phyloP scores from a whole-genome alignment of 2,329 filamentous ascomycete species.

The Pseudogymnoascus sp. region DNA sequence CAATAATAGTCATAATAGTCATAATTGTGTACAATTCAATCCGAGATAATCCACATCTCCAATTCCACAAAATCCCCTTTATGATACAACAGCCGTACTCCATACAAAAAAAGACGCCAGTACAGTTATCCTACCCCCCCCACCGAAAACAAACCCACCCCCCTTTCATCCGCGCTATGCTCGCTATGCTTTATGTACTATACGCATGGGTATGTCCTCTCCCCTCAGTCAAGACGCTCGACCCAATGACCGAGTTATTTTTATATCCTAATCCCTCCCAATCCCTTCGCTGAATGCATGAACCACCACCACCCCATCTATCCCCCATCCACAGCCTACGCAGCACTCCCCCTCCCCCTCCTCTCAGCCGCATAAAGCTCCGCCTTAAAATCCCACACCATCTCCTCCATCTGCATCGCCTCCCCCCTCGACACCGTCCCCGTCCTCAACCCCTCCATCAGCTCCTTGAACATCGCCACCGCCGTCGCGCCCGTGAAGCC shows the following conservation, averaged over 20 bases:
- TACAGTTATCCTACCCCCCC: neutral
- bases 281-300: neutral
- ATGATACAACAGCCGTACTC: neutral
- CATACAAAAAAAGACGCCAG: neutral
- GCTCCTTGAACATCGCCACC: slow-evolving; percentile 45
- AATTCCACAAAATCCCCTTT: neutral
- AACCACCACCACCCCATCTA: no score
- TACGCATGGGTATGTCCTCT: neutral
- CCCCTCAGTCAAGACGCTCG: neutral
- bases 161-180: neutral
- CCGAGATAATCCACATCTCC: neutral
- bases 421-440: slow-evolving; percentile 58
- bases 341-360: slow-evolving; percentile 39
- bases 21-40: neutral
- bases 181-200: neutral
- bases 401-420: slow-evolving; percentile 66
- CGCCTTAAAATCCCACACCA: slow-evolving; percentile 71
- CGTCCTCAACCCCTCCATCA: slow-evolving; percentile 54
- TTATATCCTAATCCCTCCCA: neutral
- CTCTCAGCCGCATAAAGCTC: slow-evolving; percentile 66
- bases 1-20: neutral
- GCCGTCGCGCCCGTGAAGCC: slow-evolving; percentile 38
- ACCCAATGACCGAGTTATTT: neutral
- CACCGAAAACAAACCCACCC: neutral
- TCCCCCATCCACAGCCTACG: neutral